A percentile compares a stretch with the other conserved stretches of the same genome.
Conservation (phyloP, 176 grass and related monocot genomes). For the Aegilops longissima region DNA sequence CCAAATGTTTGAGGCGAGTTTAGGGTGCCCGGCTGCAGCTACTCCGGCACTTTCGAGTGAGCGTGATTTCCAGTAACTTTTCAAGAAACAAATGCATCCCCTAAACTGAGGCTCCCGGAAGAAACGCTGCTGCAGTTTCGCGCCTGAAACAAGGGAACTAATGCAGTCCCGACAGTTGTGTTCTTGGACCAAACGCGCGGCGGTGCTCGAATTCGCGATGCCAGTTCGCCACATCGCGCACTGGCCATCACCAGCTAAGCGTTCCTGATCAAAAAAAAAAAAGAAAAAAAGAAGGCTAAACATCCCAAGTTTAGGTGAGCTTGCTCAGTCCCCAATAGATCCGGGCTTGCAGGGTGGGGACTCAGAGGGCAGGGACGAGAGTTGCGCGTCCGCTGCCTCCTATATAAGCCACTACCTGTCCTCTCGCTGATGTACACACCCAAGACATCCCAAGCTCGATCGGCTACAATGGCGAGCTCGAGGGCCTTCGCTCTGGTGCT, state of each 20-base stretch:
- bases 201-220: background rate
- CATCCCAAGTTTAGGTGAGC: no score
- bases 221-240: background rate
- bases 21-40: no score
- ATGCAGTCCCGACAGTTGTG: background rate
- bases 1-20: no score
- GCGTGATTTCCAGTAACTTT: no score
- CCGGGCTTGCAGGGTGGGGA: background rate
- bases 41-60: no score
- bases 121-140: no score
- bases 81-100: no score
- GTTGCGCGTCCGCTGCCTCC: background rate
- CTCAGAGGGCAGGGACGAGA: background rate
- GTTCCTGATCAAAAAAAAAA: background rate
- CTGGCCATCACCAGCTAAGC: background rate
- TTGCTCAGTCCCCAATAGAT: background rate
- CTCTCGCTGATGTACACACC: background rate
- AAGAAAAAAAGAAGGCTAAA: no score
- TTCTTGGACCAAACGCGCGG: background rate
- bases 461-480: slow-evolving; percentile 23
- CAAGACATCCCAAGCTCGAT: background rate
- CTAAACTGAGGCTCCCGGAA: no score
- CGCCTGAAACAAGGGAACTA: no score
- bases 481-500: slow-evolving; percentile 15
- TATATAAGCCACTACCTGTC: background rate